Conservation (phyloP, 129 eudicot species). For the Calendula officinalis region DNA sequence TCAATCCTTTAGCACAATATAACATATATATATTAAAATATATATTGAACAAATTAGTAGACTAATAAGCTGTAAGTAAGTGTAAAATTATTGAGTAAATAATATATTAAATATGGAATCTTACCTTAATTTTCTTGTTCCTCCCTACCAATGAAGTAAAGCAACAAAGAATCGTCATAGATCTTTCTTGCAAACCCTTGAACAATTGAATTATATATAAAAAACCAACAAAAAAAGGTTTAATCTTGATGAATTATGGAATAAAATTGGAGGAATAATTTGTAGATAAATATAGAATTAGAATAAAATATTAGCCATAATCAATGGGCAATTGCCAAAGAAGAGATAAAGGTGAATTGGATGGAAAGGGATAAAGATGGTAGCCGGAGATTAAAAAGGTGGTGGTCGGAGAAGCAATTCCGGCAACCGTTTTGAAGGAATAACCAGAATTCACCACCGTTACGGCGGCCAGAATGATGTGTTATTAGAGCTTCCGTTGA, state of each 20-base stretch:
- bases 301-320: conserved; percentile 37
- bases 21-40: neutral
- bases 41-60: neutral
- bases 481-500: conserved; percentile 27
- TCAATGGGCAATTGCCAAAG: conserved; percentile 29
- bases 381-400: conserved; percentile 17
- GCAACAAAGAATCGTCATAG: conserved; percentile 37
- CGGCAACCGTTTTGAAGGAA: conserved; percentile 9
- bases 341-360: conserved; percentile 9
- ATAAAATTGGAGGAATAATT: neutral
- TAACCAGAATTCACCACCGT: conserved; percentile 16
- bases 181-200: neutral
- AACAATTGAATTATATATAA: neutral
- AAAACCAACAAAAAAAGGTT: neutral
- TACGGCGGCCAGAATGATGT: conserved; percentile 36
- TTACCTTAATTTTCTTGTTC: conserved; percentile 32
- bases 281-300: neutral
- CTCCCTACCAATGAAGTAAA: conserved; percentile 19
- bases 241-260: neutral
- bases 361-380: conserved; percentile 20
- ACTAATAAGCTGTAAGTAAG: neutral
- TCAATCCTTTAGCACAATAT: neutral
- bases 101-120: neutral
- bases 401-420: conserved; percentile 20
- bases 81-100: neutral